These are phyloP conservation scores for Malassezia yamatoensis DNA, from an alignment of 1,284 basidiomycete genomes.

Conservation along the genomic window DNA sequence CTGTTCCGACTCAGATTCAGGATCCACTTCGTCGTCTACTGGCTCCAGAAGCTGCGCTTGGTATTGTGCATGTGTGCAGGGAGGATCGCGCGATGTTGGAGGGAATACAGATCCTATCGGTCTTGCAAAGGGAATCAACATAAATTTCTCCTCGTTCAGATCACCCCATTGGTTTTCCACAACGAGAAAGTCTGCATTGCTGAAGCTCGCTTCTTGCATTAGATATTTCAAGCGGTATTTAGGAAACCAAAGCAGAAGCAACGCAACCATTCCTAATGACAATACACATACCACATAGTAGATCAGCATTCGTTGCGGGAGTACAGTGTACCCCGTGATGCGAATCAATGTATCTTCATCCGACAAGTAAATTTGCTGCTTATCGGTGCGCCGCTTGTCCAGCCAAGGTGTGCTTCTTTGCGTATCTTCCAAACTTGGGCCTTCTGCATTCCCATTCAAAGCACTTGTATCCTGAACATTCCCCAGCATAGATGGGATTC, in stretches of 20 bases:
- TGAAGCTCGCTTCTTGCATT: slow-evolving; percentile 73
- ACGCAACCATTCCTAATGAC: slow-evolving; percentile 64
- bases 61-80: slow-evolving; percentile 36
- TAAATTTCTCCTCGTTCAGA: slow-evolving; percentile 27
- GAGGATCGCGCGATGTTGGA: slow-evolving; percentile 38
- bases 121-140: slow-evolving; percentile 39
- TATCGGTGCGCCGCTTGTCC: slow-evolving; percentile 35
- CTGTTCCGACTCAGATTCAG: slow-evolving; percentile 28
- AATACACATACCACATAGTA: slow-evolving; percentile 67
- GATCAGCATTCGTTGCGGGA: slow-evolving; percentile 57
- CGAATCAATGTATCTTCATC: slow-evolving; percentile 86
- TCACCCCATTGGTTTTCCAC: slow-evolving; percentile 59
- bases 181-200: slow-evolving; percentile 63
- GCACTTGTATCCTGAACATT: background rate
- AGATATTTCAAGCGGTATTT: slow-evolving; percentile 76
- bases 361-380: slow-evolving; percentile 74
- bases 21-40: slow-evolving; percentile 14
- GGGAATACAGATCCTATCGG: slow-evolving; percentile 43
- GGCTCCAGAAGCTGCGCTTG: slow-evolving; percentile 23
- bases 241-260: slow-evolving; percentile 89
- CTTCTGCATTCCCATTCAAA: background rate
- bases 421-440: slow-evolving; percentile 10
- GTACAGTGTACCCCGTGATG: slow-evolving; percentile 75
- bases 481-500: background rate
- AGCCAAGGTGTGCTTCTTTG: slow-evolving; percentile 23